Evolutionary conservation across 306 rosid genomes (phyloP).

Genomic region (Abrus precatorius): DNA sequence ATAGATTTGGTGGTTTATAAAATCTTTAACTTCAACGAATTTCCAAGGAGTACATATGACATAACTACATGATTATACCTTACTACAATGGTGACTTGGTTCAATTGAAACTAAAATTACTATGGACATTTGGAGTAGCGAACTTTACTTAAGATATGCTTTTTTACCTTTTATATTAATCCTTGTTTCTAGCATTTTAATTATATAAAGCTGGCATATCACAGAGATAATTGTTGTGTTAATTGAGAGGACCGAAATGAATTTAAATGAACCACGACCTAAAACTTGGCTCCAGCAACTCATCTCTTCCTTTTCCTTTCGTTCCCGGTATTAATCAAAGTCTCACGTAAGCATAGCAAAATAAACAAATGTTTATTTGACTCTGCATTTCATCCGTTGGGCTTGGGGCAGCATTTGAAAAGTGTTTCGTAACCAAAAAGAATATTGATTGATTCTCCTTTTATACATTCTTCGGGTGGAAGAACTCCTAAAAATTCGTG

Average conservation of each 20-base stretch:
- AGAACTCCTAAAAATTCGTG: too few relatives aligned
- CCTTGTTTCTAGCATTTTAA: neutral
- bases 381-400: too few relatives aligned
- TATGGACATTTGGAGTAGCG: neutral
- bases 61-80: neutral
- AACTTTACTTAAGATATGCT: neutral
- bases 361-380: neutral
- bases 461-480: too few relatives aligned
- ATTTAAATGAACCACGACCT: neutral
- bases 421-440: too few relatives aligned
- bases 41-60: slow-evolving; percentile 30
- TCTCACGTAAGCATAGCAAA: neutral
- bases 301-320: neutral
- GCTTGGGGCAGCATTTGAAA: too few relatives aligned
- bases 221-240: neutral
- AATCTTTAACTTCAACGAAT: slow-evolving; percentile 3
- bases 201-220: neutral
- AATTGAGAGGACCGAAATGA: neutral
- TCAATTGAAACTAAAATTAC: neutral
- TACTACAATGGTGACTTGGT: slow-evolving; percentile 21
- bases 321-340: neutral
- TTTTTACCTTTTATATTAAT: slow-evolving; percentile 11
- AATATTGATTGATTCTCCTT: too few relatives aligned
- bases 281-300: neutral
- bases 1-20: neutral